Percentiles rank a stretch among this genome's conserved stretches.
Conservation (phyloP, 192 early-diverging fungal genomes). For the Glomus cerebriforme region DNA sequence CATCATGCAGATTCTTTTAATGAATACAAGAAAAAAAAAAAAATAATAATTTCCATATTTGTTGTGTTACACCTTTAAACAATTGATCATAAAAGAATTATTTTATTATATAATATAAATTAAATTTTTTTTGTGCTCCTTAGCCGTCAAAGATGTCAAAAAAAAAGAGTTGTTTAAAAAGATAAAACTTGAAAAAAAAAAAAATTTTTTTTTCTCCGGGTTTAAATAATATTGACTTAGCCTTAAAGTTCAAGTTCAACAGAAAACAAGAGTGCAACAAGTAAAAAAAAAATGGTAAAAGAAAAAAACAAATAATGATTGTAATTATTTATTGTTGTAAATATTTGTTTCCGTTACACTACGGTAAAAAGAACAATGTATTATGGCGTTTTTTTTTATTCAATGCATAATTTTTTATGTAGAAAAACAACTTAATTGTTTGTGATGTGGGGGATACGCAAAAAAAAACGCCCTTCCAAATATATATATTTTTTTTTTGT, state of each 20-base stretch:
- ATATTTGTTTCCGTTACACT: background rate
- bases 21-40: too few relatives aligned
- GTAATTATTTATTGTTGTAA: background rate
- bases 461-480: background rate
- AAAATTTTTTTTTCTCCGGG: background rate
- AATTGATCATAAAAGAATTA: too few relatives aligned
- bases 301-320: background rate
- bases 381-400: background rate
- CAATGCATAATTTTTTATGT: background rate
- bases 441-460: background rate
- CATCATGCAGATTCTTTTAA: too few relatives aligned
- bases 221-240: background rate
- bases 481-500: background rate
- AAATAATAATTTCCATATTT: background rate
- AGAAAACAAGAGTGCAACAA: background rate
- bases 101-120: too few relatives aligned
- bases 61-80: background rate
- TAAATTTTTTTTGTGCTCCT: background rate
- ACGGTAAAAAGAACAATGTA: background rate
- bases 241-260: background rate
- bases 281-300: background rate
- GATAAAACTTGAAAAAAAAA: background rate
- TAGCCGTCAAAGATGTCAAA: background rate
- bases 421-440: background rate
- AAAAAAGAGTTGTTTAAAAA: background rate